phyloP scores from a whole-genome alignment of 2,329 filamentous ascomycete genomes.

The Talaromyces sp. region DNA sequence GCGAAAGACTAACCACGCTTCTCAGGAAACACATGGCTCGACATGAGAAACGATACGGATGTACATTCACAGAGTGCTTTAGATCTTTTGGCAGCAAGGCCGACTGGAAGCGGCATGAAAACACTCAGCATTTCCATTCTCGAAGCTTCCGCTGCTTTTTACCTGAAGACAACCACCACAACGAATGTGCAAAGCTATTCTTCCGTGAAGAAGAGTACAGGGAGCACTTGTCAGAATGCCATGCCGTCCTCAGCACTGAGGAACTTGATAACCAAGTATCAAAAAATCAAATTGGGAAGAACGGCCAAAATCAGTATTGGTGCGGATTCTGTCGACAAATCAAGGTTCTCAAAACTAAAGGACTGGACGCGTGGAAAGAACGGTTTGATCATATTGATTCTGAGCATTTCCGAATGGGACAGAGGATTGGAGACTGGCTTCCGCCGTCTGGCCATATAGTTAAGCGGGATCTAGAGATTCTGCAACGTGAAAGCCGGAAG shows the following conservation, averaged over 20 bases:
- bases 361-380: slow-evolving; percentile 55
- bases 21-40: slow-evolving; percentile 76
- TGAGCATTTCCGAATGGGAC: slow-evolving; percentile 36
- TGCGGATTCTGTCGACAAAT: slow-evolving; percentile 72
- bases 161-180: slow-evolving; percentile 17
- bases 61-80: slow-evolving; percentile 64
- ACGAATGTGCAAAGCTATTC: slow-evolving; percentile 55
- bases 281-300: slow-evolving; percentile 57
- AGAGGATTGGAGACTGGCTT: slow-evolving; percentile 30
- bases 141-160: slow-evolving; percentile 68
- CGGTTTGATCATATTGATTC: slow-evolving; percentile 70
- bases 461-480: slow-evolving; percentile 14
- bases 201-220: slow-evolving; percentile 56
- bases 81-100: slow-evolving; percentile 87
- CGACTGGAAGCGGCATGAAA: slow-evolving; percentile 91
- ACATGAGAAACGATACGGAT: slow-evolving; percentile 75
- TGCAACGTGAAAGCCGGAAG: slow-evolving; percentile 3
- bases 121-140: slow-evolving; percentile 66
- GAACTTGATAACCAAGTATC: slow-evolving; percentile 30
- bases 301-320: slow-evolving; percentile 68
- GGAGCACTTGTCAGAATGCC: slow-evolving; percentile 51
- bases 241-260: slow-evolving; percentile 40
- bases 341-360: slow-evolving; percentile 46
- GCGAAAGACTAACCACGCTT: neutral
- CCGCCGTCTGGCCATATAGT: slow-evolving; percentile 21